phyloP scores from a whole-genome alignment of 2,329 filamentous ascomycete species.

The Uncinocarpus reesii region DNA sequence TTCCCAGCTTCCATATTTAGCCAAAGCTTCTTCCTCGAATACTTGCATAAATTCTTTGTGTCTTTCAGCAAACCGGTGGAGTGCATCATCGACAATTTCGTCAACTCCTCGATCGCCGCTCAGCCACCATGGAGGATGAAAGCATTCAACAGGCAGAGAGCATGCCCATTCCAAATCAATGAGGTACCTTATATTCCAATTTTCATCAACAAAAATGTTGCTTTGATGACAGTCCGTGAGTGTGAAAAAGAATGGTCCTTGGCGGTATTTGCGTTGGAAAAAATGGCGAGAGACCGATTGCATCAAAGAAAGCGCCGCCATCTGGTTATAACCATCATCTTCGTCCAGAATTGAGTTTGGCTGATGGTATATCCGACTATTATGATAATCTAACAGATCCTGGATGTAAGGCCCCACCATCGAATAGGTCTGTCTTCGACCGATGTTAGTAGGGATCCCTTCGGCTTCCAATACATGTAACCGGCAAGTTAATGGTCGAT shows the following conservation, averaged over 20 bases:
- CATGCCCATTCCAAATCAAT: slow-evolving; percentile 16
- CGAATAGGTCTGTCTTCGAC: slow-evolving; percentile 19
- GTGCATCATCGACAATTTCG: no score
- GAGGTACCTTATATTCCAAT: slow-evolving; percentile 8
- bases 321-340: background rate
- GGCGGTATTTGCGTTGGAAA: slow-evolving; percentile 13
- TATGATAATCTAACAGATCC: slow-evolving; percentile 19
- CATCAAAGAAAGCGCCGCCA: background rate
- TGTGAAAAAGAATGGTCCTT: background rate
- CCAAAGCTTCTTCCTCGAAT: no score
- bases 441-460: slow-evolving; percentile 19
- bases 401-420: slow-evolving; percentile 18
- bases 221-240: background rate
- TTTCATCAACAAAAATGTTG: slow-evolving; percentile 3
- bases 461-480: slow-evolving; percentile 19
- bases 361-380: slow-evolving; percentile 21
- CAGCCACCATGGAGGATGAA: slow-evolving; percentile 22
- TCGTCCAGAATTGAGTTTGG: slow-evolving; percentile 15
- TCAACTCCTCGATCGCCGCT: slow-evolving; percentile 16
- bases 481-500: slow-evolving; percentile 18
- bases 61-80: no score
- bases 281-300: slow-evolving; percentile 22
- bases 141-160: slow-evolving; percentile 24
- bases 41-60: no score
- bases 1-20: no score